Evolutionary conservation across 2,329 filamentous ascomycete species (phyloP).

Genomic region (Clarireedia hainanense): DNA sequence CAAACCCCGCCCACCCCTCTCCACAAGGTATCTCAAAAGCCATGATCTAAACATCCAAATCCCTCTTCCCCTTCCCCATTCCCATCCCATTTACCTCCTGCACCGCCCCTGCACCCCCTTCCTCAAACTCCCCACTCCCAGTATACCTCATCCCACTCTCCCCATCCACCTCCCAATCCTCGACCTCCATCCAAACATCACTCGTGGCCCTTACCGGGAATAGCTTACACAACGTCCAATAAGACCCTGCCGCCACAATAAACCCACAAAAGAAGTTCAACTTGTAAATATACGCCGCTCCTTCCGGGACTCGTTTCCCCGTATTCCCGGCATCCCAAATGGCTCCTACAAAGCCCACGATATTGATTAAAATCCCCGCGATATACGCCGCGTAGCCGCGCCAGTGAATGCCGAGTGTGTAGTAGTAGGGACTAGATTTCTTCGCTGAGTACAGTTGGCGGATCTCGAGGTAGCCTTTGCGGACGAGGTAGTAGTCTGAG

Average conservation of each 20-base stretch:
- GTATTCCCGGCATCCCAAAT: conserved; percentile 32
- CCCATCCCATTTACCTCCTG: not conserved
- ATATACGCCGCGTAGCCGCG: conserved; percentile 79
- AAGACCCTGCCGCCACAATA: conserved; percentile 56
- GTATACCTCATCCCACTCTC: conserved; percentile 29
- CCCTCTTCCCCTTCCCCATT: not conserved
- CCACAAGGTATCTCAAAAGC: not conserved
- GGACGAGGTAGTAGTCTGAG: conserved; percentile 79
- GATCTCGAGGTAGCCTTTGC: conserved; percentile 72
- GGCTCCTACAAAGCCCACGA: conserved; percentile 83
- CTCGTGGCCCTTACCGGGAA: conserved; percentile 69
- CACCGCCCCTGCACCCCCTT: not conserved
- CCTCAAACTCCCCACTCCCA: conserved; percentile 13
- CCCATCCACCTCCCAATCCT: conserved; percentile 45
- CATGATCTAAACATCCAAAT: not conserved
- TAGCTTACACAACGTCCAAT: conserved; percentile 62
- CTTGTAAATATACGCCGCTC: conserved; percentile 80
- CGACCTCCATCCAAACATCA: conserved; percentile 70
- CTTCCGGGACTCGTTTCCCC: conserved; percentile 61
- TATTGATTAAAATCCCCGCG: conserved; percentile 77
- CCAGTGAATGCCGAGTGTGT: conserved; percentile 67
- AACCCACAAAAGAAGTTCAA: conserved; percentile 88
- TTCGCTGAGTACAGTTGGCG: conserved; percentile 71
- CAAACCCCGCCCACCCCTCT: not conserved
- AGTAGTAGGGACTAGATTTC: conserved; percentile 64